A percentile compares a stretch with the other conserved stretches of the same genome.
Conservation (phyloP, 225 moss, liverwort and hornwort species). For the Pseudoscleropodium purum region DNA sequence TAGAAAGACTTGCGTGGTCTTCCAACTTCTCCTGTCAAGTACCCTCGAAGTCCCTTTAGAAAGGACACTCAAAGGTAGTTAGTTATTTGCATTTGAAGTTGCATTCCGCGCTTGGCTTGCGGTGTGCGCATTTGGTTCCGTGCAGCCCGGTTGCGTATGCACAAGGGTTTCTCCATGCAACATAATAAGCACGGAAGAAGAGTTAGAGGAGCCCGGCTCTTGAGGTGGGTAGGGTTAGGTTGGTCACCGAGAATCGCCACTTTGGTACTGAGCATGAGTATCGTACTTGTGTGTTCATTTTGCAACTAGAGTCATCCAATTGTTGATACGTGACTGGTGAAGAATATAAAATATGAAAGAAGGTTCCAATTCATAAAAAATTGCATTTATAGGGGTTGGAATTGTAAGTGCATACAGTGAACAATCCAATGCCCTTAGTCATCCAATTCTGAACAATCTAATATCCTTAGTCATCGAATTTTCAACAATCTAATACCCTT, state of each 20-base stretch:
- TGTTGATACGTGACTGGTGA: too few species aligned
- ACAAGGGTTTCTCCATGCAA: neutral
- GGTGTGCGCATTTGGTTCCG: neutral
- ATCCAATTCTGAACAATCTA: too few species aligned
- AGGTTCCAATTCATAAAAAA: neutral
- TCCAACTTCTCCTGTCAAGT: neutral
- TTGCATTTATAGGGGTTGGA: too few species aligned
- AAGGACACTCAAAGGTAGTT: neutral
- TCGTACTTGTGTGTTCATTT: neutral
- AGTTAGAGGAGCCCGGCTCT: neutral
- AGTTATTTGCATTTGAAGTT: neutral
- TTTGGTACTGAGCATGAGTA: neutral
- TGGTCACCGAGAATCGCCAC: neutral
- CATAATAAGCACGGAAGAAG: neutral
- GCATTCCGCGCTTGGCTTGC: neutral
- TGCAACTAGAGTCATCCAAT: neutral
- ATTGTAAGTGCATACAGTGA: accelerated
- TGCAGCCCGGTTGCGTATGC: neutral
- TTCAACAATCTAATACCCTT: too few species aligned
- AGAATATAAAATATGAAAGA: too few species aligned
- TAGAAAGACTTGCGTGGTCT: neutral
- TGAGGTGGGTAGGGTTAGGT: neutral
- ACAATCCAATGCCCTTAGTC: too few species aligned
- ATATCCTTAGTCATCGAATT: too few species aligned
- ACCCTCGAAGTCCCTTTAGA: neutral